Conservation (phyloP, 768 basidiomycete species). For the Rhizopogon vinicolor region DNA sequence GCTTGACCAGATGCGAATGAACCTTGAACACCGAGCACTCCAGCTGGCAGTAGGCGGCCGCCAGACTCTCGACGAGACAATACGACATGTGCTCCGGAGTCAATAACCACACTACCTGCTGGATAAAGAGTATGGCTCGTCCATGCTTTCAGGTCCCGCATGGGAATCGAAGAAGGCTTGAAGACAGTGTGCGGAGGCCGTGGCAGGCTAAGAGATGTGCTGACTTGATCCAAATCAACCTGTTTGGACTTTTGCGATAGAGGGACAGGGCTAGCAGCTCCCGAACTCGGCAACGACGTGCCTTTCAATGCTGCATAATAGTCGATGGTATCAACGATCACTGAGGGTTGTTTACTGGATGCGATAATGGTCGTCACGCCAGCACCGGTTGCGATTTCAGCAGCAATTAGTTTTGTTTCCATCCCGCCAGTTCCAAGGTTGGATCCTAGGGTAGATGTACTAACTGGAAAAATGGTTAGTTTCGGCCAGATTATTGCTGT, state of each 20-base stretch:
- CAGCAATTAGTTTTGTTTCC: slow-evolving; percentile 98
- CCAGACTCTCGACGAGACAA: slow-evolving; percentile 84
- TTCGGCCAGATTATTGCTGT: background rate
- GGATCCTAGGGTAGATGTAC: slow-evolving; percentile 88
- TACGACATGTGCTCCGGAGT: slow-evolving; percentile 83
- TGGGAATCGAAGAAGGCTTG: slow-evolving; percentile 62
- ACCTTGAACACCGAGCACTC: slow-evolving; percentile 83
- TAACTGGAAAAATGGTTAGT: slow-evolving; percentile 48
- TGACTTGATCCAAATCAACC: slow-evolving; percentile 21
- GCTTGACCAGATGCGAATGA: slow-evolving; percentile 94
- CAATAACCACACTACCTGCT: slow-evolving; percentile 84
- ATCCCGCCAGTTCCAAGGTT: slow-evolving; percentile 96
- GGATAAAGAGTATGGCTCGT: slow-evolving; percentile 93
- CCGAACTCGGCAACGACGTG: slow-evolving; percentile 31
- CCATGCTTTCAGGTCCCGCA: slow-evolving; percentile 91
- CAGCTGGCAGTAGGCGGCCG: slow-evolving; percentile 87
- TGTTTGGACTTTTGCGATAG: slow-evolving; percentile 10
- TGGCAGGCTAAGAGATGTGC: slow-evolving; percentile 15
- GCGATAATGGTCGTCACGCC: slow-evolving; percentile 91
- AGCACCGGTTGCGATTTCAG: slow-evolving; percentile 93
- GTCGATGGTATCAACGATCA: slow-evolving; percentile 78
- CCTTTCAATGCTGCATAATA: slow-evolving; percentile 51
- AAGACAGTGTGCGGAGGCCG: slow-evolving; percentile 90
- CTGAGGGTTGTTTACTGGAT: slow-evolving; percentile 72
- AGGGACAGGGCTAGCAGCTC: slow-evolving; percentile 20